These are phyloP conservation scores for Fimicolochytrium jonesii DNA, from an alignment of 192 early-diverging fungal genomes.

Conservation along the genomic window DNA sequence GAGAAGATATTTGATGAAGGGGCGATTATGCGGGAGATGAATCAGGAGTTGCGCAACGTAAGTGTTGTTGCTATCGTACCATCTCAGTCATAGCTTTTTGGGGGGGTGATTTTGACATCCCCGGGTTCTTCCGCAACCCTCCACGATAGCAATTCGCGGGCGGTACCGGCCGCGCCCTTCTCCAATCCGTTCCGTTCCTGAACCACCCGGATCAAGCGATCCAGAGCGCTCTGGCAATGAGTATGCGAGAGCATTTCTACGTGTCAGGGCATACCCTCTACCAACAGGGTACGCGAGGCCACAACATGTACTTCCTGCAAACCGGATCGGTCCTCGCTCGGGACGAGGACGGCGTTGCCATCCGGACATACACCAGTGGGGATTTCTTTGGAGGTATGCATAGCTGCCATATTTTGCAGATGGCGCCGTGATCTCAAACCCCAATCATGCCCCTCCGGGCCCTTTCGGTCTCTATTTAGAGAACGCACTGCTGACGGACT, in stretches of 20 bases:
- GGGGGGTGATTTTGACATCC: neutral
- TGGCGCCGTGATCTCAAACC: too few species aligned
- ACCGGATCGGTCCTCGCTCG: neutral
- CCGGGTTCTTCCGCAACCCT: too few species aligned
- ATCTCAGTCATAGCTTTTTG: neutral
- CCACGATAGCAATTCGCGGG: neutral
- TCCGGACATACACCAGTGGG: too few species aligned
- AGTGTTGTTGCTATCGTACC: neutral
- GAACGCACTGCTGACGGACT: neutral
- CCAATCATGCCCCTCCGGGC: neutral
- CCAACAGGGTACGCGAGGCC: neutral
- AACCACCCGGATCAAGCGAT: neutral
- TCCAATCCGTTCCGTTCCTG: conserved; percentile 2
- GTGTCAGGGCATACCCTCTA: conserved; percentile 1
- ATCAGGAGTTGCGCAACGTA: conserved; percentile 5
- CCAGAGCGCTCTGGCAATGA: neutral
- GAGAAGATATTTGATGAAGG: conserved; percentile 31
- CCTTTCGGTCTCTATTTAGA: neutral
- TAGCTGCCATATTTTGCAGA: too few species aligned
- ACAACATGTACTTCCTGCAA: neutral
- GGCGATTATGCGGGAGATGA: conserved; percentile 18
- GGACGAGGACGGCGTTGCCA: neutral
- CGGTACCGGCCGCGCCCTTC: neutral
- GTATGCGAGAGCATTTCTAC: neutral
- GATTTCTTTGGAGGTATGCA: conserved; percentile 7